phyloP scores from a whole-genome alignment of 495 filamentous ascomycete species.

The Massariosphaeria phaeospora region DNA sequence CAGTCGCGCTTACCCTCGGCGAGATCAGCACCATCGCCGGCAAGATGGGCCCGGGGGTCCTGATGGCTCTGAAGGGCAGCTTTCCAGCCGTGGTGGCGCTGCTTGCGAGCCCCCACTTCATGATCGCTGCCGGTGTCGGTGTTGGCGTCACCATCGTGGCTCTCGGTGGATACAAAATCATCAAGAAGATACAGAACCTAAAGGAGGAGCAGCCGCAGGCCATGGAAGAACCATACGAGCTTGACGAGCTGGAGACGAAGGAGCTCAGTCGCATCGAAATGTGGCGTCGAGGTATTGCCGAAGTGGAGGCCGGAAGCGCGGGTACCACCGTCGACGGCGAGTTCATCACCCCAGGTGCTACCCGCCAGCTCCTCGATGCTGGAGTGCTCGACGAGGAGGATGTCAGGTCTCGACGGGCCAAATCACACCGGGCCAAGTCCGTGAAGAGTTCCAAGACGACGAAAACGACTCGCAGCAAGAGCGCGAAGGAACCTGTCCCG shows the following conservation, averaged over 20 bases:
- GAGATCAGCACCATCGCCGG: slow-evolving; percentile 77
- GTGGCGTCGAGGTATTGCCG: slow-evolving; percentile 84
- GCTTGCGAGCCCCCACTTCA: slow-evolving; percentile 83
- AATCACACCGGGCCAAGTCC: slow-evolving; percentile 26
- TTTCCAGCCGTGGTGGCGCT: slow-evolving; percentile 82
- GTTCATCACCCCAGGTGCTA: slow-evolving; percentile 75
- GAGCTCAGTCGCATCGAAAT: slow-evolving; percentile 64
- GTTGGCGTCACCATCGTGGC: slow-evolving; percentile 88
- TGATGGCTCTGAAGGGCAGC: slow-evolving; percentile 66
- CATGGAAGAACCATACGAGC: slow-evolving; percentile 51
- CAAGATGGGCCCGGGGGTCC: slow-evolving; percentile 79
- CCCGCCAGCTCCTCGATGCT: slow-evolving; percentile 46
- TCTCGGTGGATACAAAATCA: slow-evolving; percentile 93
- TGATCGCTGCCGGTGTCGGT: slow-evolving; percentile 84
- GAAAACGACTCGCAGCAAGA: slow-evolving; percentile 22
- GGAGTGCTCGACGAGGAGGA: slow-evolving; percentile 38
- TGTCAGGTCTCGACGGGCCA: slow-evolving; percentile 32
- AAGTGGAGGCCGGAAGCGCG: slow-evolving; percentile 53
- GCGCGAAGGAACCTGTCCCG: slow-evolving; percentile 35
- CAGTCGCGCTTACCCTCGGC: slow-evolving; percentile 85
- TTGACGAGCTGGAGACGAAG: slow-evolving; percentile 47
- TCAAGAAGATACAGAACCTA: slow-evolving; percentile 68
- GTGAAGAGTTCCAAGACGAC: slow-evolving; percentile 26
- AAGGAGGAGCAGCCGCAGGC: slow-evolving; percentile 43
- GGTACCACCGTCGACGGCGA: slow-evolving; percentile 76